These are phyloP conservation scores for Elsinoe fawcettii DNA, from an alignment of 2,329 filamentous ascomycete species.

Conservation along the genomic window DNA sequence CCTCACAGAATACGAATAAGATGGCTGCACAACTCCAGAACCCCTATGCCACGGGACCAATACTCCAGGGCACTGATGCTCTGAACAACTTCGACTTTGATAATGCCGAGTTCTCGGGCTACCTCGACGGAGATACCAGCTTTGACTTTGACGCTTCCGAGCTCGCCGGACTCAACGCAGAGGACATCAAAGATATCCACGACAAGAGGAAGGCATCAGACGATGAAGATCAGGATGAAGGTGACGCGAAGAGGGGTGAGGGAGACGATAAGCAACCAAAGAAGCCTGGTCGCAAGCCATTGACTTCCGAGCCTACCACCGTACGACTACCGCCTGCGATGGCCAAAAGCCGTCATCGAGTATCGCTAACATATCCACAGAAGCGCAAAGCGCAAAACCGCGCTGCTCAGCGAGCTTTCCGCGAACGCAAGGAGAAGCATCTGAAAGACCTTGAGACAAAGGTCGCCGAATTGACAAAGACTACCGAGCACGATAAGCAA, in stretches of 20 bases:
- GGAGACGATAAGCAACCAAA: conserved; percentile 79
- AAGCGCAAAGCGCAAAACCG: conserved; percentile 95
- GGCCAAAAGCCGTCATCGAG: not conserved
- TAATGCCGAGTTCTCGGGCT: conserved; percentile 58
- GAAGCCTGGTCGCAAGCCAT: conserved; percentile 91
- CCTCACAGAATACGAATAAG: not conserved
- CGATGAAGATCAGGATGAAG: conserved; percentile 55
- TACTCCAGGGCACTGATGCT: not conserved
- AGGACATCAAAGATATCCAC: conserved; percentile 44
- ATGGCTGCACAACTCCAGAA: conserved; percentile 8
- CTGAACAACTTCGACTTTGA: conserved; percentile 24
- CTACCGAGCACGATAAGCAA: conserved; percentile 70
- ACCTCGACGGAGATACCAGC: conserved; percentile 64
- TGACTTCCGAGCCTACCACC: conserved; percentile 91
- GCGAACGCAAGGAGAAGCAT: conserved; percentile 90
- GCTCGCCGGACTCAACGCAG: conserved; percentile 45
- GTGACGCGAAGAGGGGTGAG: conserved; percentile 69
- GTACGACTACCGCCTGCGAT: conserved; percentile 52
- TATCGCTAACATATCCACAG: conserved; percentile 38
- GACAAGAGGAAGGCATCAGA: conserved; percentile 67
- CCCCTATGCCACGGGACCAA: not conserved
- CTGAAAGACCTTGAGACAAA: conserved; percentile 73
- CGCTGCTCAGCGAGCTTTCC: conserved; percentile 85
- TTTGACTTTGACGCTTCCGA: conserved; percentile 65
- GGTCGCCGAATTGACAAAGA: conserved; percentile 63